A percentile compares a stretch with the other conserved stretches of the same genome.
These are phyloP conservation scores for Penicillium griseofulvum DNA, from an alignment of 2,329 filamentous ascomycete species.

Conservation along the genomic window DNA sequence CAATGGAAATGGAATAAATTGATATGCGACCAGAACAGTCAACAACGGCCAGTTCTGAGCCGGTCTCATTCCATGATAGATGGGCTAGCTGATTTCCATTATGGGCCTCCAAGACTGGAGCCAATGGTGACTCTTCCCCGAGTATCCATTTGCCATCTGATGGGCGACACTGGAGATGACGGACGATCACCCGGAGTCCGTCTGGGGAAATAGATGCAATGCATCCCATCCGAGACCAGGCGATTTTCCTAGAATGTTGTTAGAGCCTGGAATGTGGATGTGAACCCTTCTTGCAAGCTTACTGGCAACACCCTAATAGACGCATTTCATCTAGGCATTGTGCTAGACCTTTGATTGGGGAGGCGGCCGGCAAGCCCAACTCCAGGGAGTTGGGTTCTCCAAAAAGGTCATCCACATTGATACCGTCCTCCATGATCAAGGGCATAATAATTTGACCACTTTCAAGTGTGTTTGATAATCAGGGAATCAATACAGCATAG, in stretches of 20 bases:
- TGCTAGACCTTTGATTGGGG: constrained; percentile 64
- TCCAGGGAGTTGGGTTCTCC: constrained; percentile 60
- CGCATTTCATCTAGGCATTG: constrained; percentile 75
- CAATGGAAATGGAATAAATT: constrained; percentile 68
- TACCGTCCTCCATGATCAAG: constrained; percentile 56
- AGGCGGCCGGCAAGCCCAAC: constrained; percentile 54
- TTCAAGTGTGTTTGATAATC: constrained; percentile 1
- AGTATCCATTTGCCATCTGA: constrained; percentile 72
- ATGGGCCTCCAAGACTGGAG: constrained; percentile 60
- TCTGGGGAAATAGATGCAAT: constrained; percentile 77
- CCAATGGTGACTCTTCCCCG: constrained; percentile 65
- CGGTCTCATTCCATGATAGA: constrained; percentile 75
- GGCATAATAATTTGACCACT: constrained; percentile 39
- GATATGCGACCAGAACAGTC: constrained; percentile 76
- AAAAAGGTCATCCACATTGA: constrained; percentile 72
- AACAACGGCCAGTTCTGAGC: constrained; percentile 77
- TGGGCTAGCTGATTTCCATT: constrained; percentile 70
- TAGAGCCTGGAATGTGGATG: constrained; percentile 11
- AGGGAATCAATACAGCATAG: constrained; percentile 14
- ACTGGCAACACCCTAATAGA: constrained; percentile 77
- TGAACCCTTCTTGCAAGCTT: constrained; percentile 41
- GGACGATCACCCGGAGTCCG: constrained; percentile 67
- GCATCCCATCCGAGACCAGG: constrained; percentile 84
- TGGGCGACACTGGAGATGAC: constrained; percentile 67
- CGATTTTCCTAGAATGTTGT: constrained; percentile 61